phyloP scores from a whole-genome alignment of 2,329 filamentous ascomycete genomes.

The Exophiala bonariae region DNA sequence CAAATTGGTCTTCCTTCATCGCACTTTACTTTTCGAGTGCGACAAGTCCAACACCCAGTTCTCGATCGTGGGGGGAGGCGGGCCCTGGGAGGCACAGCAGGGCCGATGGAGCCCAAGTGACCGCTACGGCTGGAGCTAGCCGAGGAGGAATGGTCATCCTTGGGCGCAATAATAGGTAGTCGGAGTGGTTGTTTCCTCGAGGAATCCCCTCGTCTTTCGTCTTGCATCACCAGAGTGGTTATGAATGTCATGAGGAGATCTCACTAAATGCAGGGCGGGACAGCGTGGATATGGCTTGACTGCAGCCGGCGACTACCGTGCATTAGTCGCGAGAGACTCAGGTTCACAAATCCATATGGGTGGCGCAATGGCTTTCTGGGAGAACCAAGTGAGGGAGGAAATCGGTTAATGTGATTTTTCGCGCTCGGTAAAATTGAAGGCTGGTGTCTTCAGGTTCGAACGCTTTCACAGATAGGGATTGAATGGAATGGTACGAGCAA shows the following conservation, averaged over 20 bases:
- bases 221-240: constrained; percentile 36
- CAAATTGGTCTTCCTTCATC: constrained; percentile 57
- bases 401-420: too few relatives aligned
- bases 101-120: constrained; percentile 30
- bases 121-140: constrained; percentile 34
- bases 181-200: constrained; percentile 39
- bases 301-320: constrained; percentile 5
- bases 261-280: not conserved
- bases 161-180: constrained; percentile 47
- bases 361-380: constrained; percentile 1
- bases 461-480: too few relatives aligned
- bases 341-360: not conserved
- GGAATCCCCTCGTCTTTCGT: constrained; percentile 36
- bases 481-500: too few relatives aligned
- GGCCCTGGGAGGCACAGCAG: constrained; percentile 40
- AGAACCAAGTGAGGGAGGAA: too few relatives aligned
- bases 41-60: constrained; percentile 50
- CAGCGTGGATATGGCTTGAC: not conserved
- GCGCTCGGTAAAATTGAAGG: too few relatives aligned
- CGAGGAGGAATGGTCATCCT: constrained; percentile 36
- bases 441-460: too few relatives aligned
- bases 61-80: constrained; percentile 55
- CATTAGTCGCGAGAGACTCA: not conserved
- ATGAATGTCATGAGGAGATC: constrained; percentile 35
- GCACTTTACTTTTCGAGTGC: constrained; percentile 50